Percentiles rank a stretch among this genome's conserved stretches.
Conservation (phyloP, 352 stramenopile species). For the Pythium sp. region DNA sequence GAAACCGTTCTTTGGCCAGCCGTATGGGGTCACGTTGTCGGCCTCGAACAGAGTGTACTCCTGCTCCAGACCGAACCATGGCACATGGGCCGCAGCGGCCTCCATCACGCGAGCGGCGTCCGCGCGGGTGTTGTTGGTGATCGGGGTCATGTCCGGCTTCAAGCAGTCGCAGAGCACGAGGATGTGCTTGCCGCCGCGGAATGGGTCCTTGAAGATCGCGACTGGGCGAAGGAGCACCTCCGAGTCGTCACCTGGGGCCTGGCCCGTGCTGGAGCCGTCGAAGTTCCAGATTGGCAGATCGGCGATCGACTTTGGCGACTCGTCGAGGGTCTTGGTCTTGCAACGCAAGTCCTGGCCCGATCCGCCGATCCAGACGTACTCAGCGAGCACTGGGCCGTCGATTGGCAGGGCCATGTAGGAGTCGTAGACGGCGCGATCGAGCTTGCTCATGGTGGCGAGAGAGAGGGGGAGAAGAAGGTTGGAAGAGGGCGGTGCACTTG, state of each 20-base stretch:
- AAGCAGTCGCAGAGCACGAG: slow-evolving; percentile 97
- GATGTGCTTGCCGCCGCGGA: slow-evolving; percentile 94
- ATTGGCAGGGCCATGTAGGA: slow-evolving; percentile 67
- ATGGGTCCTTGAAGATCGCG: slow-evolving; percentile 96
- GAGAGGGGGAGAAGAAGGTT: background rate
- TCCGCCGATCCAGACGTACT: slow-evolving; percentile 97
- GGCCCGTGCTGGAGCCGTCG: slow-evolving; percentile 94
- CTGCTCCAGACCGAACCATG: slow-evolving; percentile 98
- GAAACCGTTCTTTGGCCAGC: slow-evolving; percentile 90
- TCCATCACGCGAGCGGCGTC: slow-evolving; percentile 74
- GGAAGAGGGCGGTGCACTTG: background rate
- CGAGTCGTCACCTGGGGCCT: slow-evolving; percentile 96
- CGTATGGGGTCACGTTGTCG: slow-evolving; percentile 86
- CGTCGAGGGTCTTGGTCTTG: slow-evolving; percentile 93
- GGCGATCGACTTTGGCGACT: slow-evolving; percentile 59
- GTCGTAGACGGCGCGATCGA: slow-evolving; percentile 80
- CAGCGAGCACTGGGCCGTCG: slow-evolving; percentile 66
- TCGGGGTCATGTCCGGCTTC: slow-evolving; percentile 91
- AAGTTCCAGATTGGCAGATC: slow-evolving; percentile 97
- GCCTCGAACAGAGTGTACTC: slow-evolving; percentile 95
- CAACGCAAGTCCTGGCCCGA: slow-evolving; percentile 89
- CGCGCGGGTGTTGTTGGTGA: slow-evolving; percentile 91
- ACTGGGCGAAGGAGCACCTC: slow-evolving; percentile 93
- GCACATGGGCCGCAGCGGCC: slow-evolving; percentile 43
- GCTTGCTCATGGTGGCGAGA: slow-evolving; percentile 62